Evolutionary conservation across 2,329 filamentous ascomycete genomes (phyloP).

Genomic region (Epichloe hybrida): DNA sequence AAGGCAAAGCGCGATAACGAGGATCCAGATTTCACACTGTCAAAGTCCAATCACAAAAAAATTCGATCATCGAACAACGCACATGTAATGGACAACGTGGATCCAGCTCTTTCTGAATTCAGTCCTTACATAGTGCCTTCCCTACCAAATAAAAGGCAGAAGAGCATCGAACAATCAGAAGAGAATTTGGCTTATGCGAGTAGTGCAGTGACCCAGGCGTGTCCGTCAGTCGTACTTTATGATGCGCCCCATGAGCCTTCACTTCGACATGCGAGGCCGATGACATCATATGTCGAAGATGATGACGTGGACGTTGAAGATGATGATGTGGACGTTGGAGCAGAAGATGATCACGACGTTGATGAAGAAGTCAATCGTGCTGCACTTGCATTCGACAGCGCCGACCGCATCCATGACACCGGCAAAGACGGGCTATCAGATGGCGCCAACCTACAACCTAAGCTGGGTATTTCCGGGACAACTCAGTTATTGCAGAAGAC

Average conservation of each 20-base stretch:
- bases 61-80: constrained; percentile 14
- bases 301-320: constrained; percentile 27
- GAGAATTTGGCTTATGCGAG: background rate
- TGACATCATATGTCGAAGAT: constrained; percentile 34
- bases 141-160: background rate
- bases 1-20: constrained; percentile 39
- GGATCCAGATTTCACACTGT: constrained; percentile 37
- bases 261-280: constrained; percentile 39
- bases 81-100: constrained; percentile 29
- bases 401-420: background rate
- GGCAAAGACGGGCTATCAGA: constrained; percentile 6
- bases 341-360: background rate
- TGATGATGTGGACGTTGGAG: constrained; percentile 22
- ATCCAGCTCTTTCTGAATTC: constrained; percentile 36
- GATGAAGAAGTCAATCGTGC: background rate
- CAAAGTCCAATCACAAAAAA: constrained; percentile 31
- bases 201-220: constrained; percentile 19
- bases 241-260: constrained; percentile 28
- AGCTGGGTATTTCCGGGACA: background rate
- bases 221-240: background rate
- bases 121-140: constrained; percentile 1
- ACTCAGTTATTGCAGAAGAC: background rate
- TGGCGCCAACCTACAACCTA: background rate
- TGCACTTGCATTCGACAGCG: background rate
- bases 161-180: constrained; percentile 9